These are phyloP conservation scores for Geosmithia flava DNA, from an alignment of 2,329 filamentous ascomycete species.

Conservation along the genomic window DNA sequence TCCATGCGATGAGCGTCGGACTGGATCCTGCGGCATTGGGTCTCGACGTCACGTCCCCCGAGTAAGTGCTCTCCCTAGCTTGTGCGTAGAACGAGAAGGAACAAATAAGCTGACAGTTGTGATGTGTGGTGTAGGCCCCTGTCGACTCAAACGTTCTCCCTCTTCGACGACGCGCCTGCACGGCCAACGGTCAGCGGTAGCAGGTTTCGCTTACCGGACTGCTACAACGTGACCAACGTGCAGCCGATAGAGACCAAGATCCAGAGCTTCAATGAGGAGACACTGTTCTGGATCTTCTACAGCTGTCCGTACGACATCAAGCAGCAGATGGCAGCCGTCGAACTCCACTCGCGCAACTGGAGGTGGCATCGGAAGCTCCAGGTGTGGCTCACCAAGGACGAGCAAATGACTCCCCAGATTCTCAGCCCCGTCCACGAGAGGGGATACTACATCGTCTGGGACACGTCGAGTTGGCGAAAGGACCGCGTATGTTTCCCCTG, in stretches of 20 bases:
- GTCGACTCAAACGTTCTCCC: slow-evolving; percentile 47
- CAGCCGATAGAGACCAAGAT: slow-evolving; percentile 55
- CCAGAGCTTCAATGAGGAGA: slow-evolving; percentile 55
- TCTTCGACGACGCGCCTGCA: slow-evolving; percentile 48
- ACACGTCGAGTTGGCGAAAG: slow-evolving; percentile 48
- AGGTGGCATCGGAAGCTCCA: slow-evolving; percentile 57
- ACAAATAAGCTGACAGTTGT: too few relatives aligned
- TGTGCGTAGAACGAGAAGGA: too few relatives aligned
- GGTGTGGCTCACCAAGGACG: slow-evolving; percentile 56
- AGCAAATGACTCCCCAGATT: slow-evolving; percentile 49
- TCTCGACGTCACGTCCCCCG: slow-evolving; percentile 42
- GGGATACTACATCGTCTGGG: slow-evolving; percentile 56
- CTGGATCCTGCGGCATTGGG: slow-evolving; percentile 45
- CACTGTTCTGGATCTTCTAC: slow-evolving; percentile 59
- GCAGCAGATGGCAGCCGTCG: slow-evolving; percentile 49
- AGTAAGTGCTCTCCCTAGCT: slow-evolving; percentile 29
- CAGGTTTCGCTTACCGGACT: slow-evolving; percentile 48
- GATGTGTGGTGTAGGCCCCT: slow-evolving; percentile 28
- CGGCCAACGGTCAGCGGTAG: slow-evolving; percentile 37
- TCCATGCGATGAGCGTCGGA: slow-evolving; percentile 46
- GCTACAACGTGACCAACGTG: slow-evolving; percentile 55
- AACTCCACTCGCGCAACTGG: slow-evolving; percentile 55
- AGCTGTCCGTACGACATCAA: slow-evolving; percentile 50
- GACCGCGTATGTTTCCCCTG: slow-evolving; percentile 39
- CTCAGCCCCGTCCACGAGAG: slow-evolving; percentile 47